A percentile compares a stretch with the other conserved stretches of the same genome.
Evolutionary conservation across 2,329 filamentous ascomycete species (phyloP).

Genomic region (Curvularia hawaiiensis): DNA sequence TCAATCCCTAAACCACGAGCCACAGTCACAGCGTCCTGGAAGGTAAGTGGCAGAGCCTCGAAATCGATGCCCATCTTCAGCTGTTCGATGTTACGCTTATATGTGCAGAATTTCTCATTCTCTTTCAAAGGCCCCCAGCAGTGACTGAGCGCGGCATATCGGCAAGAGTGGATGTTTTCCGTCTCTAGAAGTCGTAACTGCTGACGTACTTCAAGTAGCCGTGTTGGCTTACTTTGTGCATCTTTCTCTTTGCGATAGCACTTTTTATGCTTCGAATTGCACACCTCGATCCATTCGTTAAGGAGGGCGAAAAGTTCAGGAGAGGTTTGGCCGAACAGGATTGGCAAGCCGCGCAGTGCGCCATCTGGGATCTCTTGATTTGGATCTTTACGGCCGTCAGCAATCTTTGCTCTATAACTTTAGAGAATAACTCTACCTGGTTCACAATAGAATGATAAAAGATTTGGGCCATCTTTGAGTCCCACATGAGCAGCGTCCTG

Average conservation of each 20-base stretch:
- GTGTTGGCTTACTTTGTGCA: neutral
- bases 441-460: neutral
- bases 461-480: neutral
- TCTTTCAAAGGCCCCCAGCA: conserved; percentile 20
- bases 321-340: neutral
- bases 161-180: neutral
- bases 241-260: neutral
- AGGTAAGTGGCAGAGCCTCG: conserved; percentile 14
- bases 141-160: conserved; percentile 15
- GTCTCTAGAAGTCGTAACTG: neutral
- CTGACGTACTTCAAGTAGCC: neutral
- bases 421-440: neutral
- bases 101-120: conserved; percentile 20
- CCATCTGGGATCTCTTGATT: neutral
- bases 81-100: conserved; percentile 13
- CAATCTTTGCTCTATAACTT: no score
- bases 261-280: neutral
- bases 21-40: neutral
- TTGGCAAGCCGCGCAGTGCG: neutral
- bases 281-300: neutral
- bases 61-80: conserved; percentile 15
- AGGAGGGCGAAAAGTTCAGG: neutral
- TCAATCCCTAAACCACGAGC: neutral
- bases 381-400: neutral
- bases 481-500: neutral